Evolutionary conservation across 805 yeast genomes (phyloP).

Genomic region (Grigorovia jiainica): DNA sequence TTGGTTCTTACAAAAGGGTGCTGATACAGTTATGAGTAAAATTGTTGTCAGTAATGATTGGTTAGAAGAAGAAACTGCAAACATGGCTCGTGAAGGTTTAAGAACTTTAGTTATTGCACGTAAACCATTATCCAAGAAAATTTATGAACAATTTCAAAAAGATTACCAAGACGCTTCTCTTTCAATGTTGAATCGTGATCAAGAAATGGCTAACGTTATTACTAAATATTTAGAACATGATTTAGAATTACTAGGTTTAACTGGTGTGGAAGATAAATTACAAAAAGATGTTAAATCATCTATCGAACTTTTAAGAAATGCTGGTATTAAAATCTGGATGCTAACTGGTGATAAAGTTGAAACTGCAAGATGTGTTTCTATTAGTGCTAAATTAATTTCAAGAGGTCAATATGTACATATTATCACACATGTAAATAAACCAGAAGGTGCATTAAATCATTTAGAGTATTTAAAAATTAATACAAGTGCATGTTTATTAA

Average conservation of each 20-base stretch:
- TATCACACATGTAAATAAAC: slow-evolving; percentile 51
- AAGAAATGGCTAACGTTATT: slow-evolving; percentile 58
- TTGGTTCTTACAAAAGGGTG: slow-evolving; percentile 90
- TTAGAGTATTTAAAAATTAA: slow-evolving; percentile 63
- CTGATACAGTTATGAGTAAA: slow-evolving; percentile 84
- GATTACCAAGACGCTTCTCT: slow-evolving; percentile 66
- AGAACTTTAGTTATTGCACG: slow-evolving; percentile 93
- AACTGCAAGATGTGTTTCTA: slow-evolving; percentile 94
- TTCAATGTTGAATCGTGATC: slow-evolving; percentile 73
- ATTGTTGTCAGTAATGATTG: slow-evolving; percentile 86
- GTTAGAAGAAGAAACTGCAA: slow-evolving; percentile 95
- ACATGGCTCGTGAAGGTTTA: slow-evolving; percentile 97
- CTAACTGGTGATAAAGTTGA: slow-evolving; percentile 97
- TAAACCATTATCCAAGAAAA: slow-evolving; percentile 47
- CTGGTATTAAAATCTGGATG: slow-evolving; percentile 98
- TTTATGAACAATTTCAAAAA: slow-evolving; percentile 53
- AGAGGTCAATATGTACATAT: slow-evolving; percentile 92
- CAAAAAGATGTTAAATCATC: slow-evolving; percentile 89
- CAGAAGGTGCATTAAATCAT: slow-evolving; percentile 61
- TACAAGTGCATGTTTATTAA: slow-evolving; percentile 53
- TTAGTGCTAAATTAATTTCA: slow-evolving; percentile 86
- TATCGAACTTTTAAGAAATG: slow-evolving; percentile 85
- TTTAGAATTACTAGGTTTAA: slow-evolving; percentile 77
- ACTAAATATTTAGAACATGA: slow-evolving; percentile 66
- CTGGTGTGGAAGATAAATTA: slow-evolving; percentile 95